Evolutionary conservation across 805 yeast species (phyloP).

Genomic region (Kodamaea kaohsiungensis): DNA sequence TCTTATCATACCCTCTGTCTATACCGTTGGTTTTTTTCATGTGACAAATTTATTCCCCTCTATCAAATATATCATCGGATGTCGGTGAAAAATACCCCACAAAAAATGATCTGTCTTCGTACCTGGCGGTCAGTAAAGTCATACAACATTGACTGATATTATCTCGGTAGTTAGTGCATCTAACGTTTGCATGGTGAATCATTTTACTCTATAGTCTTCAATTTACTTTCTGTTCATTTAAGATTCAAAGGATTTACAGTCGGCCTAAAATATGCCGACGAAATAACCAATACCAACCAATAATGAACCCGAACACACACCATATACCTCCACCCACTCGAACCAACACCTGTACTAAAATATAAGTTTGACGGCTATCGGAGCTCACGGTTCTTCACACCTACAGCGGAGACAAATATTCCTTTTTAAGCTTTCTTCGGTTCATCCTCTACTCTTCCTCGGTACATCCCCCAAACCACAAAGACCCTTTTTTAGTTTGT

Average conservation of each 20-base stretch:
- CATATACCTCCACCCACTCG: too few relatives aligned
- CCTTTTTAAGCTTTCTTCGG: background rate
- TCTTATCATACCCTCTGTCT: background rate
- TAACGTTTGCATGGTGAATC: too few relatives aligned
- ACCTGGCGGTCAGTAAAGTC: background rate
- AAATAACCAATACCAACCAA: too few relatives aligned
- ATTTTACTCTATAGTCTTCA: too few relatives aligned
- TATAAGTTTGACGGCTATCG: background rate
- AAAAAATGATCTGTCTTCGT: background rate
- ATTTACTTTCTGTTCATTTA: too few relatives aligned
- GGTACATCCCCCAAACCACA: conserved; percentile 1
- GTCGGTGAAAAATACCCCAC: conserved; percentile 4
- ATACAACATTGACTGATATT: background rate
- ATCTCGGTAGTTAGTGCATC: background rate
- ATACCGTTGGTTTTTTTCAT: background rate
- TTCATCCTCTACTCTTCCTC: conserved; percentile 5
- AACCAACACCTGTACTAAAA: too few relatives aligned
- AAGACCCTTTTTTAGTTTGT: background rate
- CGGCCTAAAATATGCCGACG: too few relatives aligned
- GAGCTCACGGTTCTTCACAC: background rate
- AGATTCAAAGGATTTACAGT: too few relatives aligned
- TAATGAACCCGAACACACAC: too few relatives aligned
- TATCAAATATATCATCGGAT: background rate
- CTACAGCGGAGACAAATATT: background rate
- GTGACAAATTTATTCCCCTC: conserved; percentile 2